Evolutionary conservation across 306 rosid genomes (phyloP).

Genomic region (Quercus agrifolia): DNA sequence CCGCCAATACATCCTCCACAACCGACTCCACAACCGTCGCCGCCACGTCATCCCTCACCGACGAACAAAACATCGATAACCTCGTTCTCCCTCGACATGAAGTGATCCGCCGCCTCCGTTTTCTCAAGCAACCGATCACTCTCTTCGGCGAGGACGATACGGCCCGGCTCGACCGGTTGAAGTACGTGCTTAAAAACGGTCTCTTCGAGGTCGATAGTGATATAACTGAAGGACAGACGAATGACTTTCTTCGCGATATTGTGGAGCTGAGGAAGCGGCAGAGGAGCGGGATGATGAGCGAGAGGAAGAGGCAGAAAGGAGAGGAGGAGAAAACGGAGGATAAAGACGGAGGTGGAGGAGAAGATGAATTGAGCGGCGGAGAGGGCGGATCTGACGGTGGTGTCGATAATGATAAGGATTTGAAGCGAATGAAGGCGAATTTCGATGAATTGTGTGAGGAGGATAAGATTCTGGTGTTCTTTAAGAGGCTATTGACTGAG

Average conservation of each 20-base stretch:
- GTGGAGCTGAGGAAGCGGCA: slow-evolving; percentile 95
- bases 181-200: slow-evolving; percentile 78
- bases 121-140: slow-evolving; percentile 87
- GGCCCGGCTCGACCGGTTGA: slow-evolving; percentile 78
- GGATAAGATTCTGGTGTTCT: slow-evolving; percentile 89
- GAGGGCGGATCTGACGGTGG: slow-evolving; percentile 74
- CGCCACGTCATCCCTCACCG: slow-evolving; percentile 46
- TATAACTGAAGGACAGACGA: slow-evolving; percentile 96
- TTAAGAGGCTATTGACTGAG: slow-evolving; percentile 84
- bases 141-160: slow-evolving; percentile 93
- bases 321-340: slow-evolving; percentile 69
- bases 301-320: slow-evolving; percentile 73
- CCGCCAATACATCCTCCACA: slow-evolving; percentile 27
- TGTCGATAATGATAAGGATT: slow-evolving; percentile 54
- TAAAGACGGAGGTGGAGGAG: slow-evolving; percentile 69
- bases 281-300: slow-evolving; percentile 82
- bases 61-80: slow-evolving; percentile 75
- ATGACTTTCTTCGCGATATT: slow-evolving; percentile 87
- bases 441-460: slow-evolving; percentile 84
- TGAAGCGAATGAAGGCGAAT: slow-evolving; percentile 80
- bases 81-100: slow-evolving; percentile 82
- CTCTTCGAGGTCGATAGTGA: slow-evolving; percentile 90
- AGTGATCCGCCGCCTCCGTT: slow-evolving; percentile 86
- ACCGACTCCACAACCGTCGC: slow-evolving; percentile 26
- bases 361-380: slow-evolving; percentile 66